A percentile compares a stretch with the other conserved stretches of the same genome.
phyloP scores from a whole-genome alignment of 768 basidiomycete genomes.

The Tulasnella sp. region DNA sequence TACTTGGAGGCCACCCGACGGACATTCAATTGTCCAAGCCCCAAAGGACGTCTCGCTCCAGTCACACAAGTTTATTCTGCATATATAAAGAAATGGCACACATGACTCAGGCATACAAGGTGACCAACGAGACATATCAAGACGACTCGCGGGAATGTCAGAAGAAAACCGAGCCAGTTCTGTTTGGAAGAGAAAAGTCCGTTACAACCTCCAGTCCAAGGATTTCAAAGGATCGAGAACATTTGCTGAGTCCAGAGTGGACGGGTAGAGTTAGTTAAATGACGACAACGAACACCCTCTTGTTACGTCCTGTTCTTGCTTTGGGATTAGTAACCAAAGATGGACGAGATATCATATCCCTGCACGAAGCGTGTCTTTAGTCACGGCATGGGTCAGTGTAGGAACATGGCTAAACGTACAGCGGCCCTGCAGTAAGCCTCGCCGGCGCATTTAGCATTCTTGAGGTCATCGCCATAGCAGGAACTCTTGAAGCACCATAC shows the following conservation, averaged over 20 bases:
- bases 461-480: background rate
- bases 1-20: too few species aligned
- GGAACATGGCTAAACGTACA: background rate
- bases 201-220: background rate
- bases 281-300: background rate
- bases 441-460: background rate
- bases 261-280: background rate
- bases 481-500: background rate
- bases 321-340: background rate
- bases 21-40: too few species aligned
- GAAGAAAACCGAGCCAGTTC: background rate
- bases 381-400: background rate
- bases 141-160: background rate
- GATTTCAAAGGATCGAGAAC: background rate
- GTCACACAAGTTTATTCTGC: too few species aligned
- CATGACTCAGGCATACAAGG: too few species aligned
- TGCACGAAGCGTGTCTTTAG: background rate
- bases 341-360: background rate
- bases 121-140: background rate
- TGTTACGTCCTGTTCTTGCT: background rate
- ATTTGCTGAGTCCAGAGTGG: background rate
- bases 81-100: too few species aligned
- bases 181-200: background rate
- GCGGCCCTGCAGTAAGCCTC: background rate
- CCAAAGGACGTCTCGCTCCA: too few species aligned